A percentile compares a stretch with the other conserved stretches of the same genome.
Conservation (phyloP, 2,329 filamentous ascomycete species). For the Chrysoporthe puriensis region DNA sequence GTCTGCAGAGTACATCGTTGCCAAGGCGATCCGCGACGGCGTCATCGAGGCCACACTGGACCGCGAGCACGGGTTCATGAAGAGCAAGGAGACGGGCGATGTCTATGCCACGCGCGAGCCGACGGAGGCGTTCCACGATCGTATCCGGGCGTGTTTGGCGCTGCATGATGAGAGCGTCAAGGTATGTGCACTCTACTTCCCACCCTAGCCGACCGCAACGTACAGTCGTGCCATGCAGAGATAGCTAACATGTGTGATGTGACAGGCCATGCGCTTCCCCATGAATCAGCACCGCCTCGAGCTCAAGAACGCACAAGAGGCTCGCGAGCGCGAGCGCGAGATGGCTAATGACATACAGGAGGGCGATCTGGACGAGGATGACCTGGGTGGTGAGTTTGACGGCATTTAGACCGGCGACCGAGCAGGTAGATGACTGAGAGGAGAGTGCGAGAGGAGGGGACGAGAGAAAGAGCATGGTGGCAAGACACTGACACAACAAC, state of each 20-base stretch:
- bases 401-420: conserved; percentile 67
- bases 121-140: conserved; percentile 95
- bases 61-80: conserved; percentile 95
- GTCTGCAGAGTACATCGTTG: conserved; percentile 98
- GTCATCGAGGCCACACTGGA: conserved; percentile 96
- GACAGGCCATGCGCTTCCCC: conserved; percentile 93
- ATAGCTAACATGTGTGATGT: conserved; percentile 28
- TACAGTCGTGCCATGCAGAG: not conserved
- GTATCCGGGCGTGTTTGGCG: conserved; percentile 86
- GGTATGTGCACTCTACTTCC: conserved; percentile 54
- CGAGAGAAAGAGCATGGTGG: conserved; percentile 1
- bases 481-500: conserved; percentile 8
- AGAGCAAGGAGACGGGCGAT: conserved; percentile 95
- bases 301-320: conserved; percentile 97
- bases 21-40: conserved; percentile 96
- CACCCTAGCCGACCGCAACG: not conserved
- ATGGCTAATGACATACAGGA: conserved; percentile 99
- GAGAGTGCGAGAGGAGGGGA: not conserved
- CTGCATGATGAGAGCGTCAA: conserved; percentile 98
- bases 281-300: conserved; percentile 99
- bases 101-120: conserved; percentile 96
- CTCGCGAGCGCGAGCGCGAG: conserved; percentile 93
- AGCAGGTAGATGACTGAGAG: not conserved
- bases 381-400: conserved; percentile 94
- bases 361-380: conserved; percentile 94